phyloP scores from a whole-genome alignment of 1,139 yeast genomes.

The Debaryomyces sp. region DNA sequence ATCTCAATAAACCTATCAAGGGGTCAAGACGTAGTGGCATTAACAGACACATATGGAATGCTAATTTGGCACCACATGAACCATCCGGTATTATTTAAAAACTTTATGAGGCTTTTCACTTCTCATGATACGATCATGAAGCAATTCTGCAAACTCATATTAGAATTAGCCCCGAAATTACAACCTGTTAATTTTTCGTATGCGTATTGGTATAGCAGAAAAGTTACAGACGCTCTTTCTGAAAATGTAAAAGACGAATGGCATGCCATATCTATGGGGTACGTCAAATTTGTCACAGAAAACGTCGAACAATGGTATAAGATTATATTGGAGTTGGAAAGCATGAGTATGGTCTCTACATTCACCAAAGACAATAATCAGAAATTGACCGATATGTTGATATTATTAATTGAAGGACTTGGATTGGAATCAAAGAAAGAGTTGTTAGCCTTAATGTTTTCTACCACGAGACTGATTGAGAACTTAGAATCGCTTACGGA shows the following conservation, averaged over 20 bases:
- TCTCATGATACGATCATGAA: background rate
- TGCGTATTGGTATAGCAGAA: conserved; percentile 7
- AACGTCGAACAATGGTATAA: background rate
- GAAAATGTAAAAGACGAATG: background rate
- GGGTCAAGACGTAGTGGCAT: conserved; percentile 1
- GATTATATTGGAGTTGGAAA: background rate
- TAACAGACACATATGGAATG: conserved; percentile 8
- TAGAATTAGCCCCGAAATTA: background rate
- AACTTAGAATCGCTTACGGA: background rate
- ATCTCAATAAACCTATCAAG: conserved; percentile 2
- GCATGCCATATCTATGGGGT: conserved; percentile 1
- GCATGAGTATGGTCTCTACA: background rate
- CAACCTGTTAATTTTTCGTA: background rate
- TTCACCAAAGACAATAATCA: background rate
- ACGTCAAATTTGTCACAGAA: background rate
- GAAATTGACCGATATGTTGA: background rate
- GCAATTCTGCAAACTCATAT: conserved; percentile 2
- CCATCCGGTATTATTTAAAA: conserved; percentile 3
- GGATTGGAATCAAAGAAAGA: background rate
- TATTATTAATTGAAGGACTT: background rate
- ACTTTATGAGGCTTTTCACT: background rate
- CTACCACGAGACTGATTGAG: background rate
- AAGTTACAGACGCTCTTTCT: background rate
- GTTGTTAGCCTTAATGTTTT: background rate
- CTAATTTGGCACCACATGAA: conserved; percentile 13